Evolutionary conservation across 225 moss, liverwort and hornwort genomes (phyloP).

Genomic region (Pseudoscleropodium purum): DNA sequence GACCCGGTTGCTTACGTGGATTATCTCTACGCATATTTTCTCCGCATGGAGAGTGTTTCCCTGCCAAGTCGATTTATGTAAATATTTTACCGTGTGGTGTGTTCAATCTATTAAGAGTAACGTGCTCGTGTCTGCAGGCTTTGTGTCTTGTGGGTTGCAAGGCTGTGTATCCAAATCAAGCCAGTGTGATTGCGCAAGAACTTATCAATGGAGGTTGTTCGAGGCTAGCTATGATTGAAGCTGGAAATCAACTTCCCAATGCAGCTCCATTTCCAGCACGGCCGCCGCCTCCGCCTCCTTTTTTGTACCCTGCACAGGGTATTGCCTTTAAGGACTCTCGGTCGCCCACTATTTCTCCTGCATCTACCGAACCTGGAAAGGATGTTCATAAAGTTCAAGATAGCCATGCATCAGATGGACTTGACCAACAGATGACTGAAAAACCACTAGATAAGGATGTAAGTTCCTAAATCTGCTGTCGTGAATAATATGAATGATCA

Average conservation of each 20-base stretch:
- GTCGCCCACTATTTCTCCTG: slow-evolving; percentile 1
- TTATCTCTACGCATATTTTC: not conserved
- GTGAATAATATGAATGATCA: not conserved
- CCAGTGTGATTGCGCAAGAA: slow-evolving; percentile 37
- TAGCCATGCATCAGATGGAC: not conserved
- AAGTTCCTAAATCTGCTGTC: not conserved
- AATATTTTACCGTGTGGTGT: not conserved
- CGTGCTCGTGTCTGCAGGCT: slow-evolving; percentile 23
- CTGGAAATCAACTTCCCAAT: slow-evolving; percentile 50
- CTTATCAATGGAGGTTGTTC: slow-evolving; percentile 41
- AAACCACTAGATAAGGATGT: slow-evolving; percentile 6
- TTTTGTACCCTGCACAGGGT: slow-evolving; percentile 35
- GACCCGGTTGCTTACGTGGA: not conserved
- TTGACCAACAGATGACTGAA: not conserved
- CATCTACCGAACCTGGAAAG: not conserved
- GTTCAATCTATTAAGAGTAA: not conserved
- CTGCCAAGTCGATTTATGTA: not conserved
- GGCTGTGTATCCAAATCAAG: slow-evolving; percentile 36
- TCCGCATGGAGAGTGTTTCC: not conserved
- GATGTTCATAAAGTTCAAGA: not conserved
- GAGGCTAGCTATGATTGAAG: slow-evolving; percentile 48
- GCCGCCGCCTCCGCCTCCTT: slow-evolving; percentile 52
- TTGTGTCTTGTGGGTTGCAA: slow-evolving; percentile 53
- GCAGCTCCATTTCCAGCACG: slow-evolving; percentile 60
- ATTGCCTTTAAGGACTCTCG: slow-evolving; percentile 18